Evolutionary conservation across 768 basidiomycete genomes (phyloP), one percentile per base, ranked within the genome.

Genomic region (Guyanaporus albipodus): DNA sequence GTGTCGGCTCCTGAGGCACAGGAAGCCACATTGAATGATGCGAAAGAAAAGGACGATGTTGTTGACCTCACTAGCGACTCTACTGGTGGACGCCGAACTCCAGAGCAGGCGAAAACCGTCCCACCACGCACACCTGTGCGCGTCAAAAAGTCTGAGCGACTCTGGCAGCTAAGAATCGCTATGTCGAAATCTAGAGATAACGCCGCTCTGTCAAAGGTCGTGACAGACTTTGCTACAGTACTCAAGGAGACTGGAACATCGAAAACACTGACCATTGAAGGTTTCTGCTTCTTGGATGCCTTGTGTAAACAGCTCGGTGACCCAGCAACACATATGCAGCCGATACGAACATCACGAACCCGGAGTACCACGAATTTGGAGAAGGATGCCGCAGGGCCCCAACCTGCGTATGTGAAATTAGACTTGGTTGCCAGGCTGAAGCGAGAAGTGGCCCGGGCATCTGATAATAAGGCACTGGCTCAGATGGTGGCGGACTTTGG

Each of bases 271-370:
- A 88, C 81, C 28, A 82, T 78, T 62, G 84, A 88, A 52, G 87
- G 79, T 6, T 85, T 83, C 56, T 64, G 70, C 19, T 85, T 90
- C 64, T 66, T 90, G 44, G 85, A 87, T 53, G 74, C 78, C 23
- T 60, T 90, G 52, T 73, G 78, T 64, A 85, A 83, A 62, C 85
- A 85, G 57, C 73, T 90, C 35, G 78, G 76, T 29, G 81, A 86
- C 61, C 82, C 86, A 27, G 79, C 80, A 17, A 77, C 79, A 31
- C 79, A 77, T 54, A 65, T 73, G 24, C 59, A 64, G 33, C 83
- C 84, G 5, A 57, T 80, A 58, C 73, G 83, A 70, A 64, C 62
- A 59, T 72, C 63, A 42, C 65, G 47, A 63, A 70, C 57, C 57
- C 71, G 57, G 70, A 63, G 63, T 29, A 71, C 73, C 19, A 70